A percentile compares a stretch with the other conserved stretches of the same genome.
Conservation (phyloP, 2,329 filamentous ascomycete genomes). For the Hypoxylon sp. region DNA sequence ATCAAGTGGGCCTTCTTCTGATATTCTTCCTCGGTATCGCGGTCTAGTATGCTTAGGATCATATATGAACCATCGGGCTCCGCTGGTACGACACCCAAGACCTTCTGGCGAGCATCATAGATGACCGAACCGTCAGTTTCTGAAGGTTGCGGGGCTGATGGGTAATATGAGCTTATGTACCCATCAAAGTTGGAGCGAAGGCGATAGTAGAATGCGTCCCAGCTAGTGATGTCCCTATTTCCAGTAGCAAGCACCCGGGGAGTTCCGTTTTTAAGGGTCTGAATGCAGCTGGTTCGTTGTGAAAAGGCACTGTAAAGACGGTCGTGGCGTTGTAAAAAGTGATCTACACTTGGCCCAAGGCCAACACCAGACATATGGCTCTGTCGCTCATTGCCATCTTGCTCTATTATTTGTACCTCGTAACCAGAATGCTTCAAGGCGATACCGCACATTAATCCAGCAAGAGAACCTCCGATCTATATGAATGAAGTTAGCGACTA, state of each 20-base stretch:
- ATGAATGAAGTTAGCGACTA: background rate
- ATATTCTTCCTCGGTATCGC: background rate
- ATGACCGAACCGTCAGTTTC: constrained; percentile 11
- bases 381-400: constrained; percentile 27
- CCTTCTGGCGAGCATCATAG: constrained; percentile 2
- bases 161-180: constrained; percentile 27
- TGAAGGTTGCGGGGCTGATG: background rate
- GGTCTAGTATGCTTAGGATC: background rate
- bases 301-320: constrained; percentile 1
- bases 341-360: constrained; percentile 17
- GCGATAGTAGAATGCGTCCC: constrained; percentile 36
- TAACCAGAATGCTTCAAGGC: constrained; percentile 35
- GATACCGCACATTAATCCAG: constrained; percentile 42
- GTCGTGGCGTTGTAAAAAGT: constrained; percentile 25
- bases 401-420: constrained; percentile 27
- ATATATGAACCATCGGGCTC: background rate
- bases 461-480: constrained; percentile 37
- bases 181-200: constrained; percentile 38
- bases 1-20: constrained; percentile 24
- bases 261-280: constrained; percentile 7
- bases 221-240: constrained; percentile 29
- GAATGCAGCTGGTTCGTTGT: constrained; percentile 7
- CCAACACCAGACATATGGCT: constrained; percentile 38
- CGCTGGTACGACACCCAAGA: background rate
- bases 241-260: constrained; percentile 7